phyloP scores from a whole-genome alignment of 1,284 basidiomycete species.

The Schizophyllum amplum region DNA sequence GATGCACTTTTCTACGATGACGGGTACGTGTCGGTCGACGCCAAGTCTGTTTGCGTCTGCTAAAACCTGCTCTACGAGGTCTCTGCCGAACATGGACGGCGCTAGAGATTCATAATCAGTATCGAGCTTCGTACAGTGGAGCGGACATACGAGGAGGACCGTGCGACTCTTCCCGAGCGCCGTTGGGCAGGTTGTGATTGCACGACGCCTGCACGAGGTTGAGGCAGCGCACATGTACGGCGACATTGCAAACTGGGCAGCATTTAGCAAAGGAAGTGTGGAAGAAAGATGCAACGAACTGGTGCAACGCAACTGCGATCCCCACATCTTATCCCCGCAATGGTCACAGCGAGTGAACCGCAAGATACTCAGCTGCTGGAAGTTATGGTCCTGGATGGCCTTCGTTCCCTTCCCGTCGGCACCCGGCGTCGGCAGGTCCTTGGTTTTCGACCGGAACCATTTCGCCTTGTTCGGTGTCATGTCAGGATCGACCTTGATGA shows the following conservation, averaged over 20 bases:
- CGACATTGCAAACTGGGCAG: constrained; percentile 53
- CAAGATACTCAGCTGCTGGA: constrained; percentile 85
- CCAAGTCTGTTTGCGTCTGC: constrained; percentile 55
- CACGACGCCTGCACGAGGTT: constrained; percentile 52
- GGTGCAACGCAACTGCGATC: constrained; percentile 84
- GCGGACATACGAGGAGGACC: constrained; percentile 42
- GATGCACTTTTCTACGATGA: constrained; percentile 94
- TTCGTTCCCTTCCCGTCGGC: constrained; percentile 30
- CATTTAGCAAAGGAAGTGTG: constrained; percentile 7
- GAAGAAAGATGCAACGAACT: constrained; percentile 39
- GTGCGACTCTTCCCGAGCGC: constrained; percentile 30
- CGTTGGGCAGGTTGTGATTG: constrained; percentile 34
- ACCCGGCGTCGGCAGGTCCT: constrained; percentile 14
- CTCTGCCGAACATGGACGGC: constrained; percentile 87
- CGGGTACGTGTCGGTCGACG: constrained; percentile 58
- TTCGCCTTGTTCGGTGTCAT: constrained; percentile 40
- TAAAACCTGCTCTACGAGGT: constrained; percentile 76
- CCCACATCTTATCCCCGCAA: constrained; percentile 98
- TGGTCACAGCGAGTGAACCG: constrained; percentile 90
- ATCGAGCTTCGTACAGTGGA: constrained; percentile 1
- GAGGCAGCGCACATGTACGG: constrained; percentile 69
- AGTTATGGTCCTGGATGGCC: constrained; percentile 64
- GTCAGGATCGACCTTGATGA: constrained; percentile 27
- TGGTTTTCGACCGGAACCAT: background rate
- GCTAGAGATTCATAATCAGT: constrained; percentile 30